These are phyloP conservation scores for Ophiostoma pallidulum DNA, from an alignment of 2,329 filamentous ascomycete genomes.

Conservation along the genomic window DNA sequence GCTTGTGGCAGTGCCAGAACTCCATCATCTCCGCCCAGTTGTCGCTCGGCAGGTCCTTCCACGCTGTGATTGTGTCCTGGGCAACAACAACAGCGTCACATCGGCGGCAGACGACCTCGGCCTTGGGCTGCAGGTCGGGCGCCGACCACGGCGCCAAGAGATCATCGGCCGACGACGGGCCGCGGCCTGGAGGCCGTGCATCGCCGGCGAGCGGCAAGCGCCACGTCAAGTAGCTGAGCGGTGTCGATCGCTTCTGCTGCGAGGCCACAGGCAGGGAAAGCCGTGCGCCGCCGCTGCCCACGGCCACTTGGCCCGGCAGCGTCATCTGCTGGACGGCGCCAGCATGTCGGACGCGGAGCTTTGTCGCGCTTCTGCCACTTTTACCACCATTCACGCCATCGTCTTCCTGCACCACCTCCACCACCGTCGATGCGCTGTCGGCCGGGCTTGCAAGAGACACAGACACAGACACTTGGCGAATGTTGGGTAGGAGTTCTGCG, in stretches of 20 bases:
- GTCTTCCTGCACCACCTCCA: constrained; percentile 33
- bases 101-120: constrained; percentile 34
- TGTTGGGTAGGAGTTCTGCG: constrained; percentile 55
- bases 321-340: constrained; percentile 26
- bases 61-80: constrained; percentile 38
- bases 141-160: constrained; percentile 48
- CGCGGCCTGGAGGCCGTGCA: not conserved
- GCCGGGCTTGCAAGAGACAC: constrained; percentile 38
- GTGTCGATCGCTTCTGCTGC: constrained; percentile 23
- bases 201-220: constrained; percentile 33
- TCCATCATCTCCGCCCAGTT: constrained; percentile 99
- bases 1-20: constrained; percentile 99
- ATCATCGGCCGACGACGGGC: constrained; percentile 17
- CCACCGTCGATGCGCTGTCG: constrained; percentile 33
- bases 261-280: constrained; percentile 25
- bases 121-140: constrained; percentile 30
- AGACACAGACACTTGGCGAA: constrained; percentile 53
- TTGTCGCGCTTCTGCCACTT: constrained; percentile 9
- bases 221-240: constrained; percentile 32
- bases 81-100: constrained; percentile 32
- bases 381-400: constrained; percentile 35
- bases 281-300: constrained; percentile 21
- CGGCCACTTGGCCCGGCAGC: constrained; percentile 36
- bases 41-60: constrained; percentile 92
- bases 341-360: constrained; percentile 40